Percentiles rank a stretch among this genome's conserved stretches.
Evolutionary conservation across 805 yeast genomes (phyloP).

Genomic region (Cyberlindnera sargentensis): DNA sequence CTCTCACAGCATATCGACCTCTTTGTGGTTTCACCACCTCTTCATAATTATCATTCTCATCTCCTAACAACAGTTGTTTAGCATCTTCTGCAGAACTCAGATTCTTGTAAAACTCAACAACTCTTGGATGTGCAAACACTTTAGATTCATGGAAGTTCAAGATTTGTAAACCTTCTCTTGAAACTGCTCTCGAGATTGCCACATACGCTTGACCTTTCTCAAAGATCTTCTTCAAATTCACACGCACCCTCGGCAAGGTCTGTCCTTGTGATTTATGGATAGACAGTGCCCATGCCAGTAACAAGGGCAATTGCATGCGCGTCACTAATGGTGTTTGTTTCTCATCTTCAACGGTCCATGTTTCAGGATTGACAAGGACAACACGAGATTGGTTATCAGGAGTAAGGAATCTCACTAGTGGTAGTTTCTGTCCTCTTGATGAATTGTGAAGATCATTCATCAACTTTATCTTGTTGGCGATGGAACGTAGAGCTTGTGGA

Average conservation of each 20-base stretch:
- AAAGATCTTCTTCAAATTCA: slow-evolving; percentile 69
- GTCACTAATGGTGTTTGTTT: slow-evolving; percentile 59
- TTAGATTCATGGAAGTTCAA: slow-evolving; percentile 57
- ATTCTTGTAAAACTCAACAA: slow-evolving; percentile 57
- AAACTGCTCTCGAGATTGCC: slow-evolving; percentile 85
- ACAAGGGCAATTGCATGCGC: slow-evolving; percentile 75
- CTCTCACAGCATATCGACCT: not conserved
- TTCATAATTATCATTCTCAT: not conserved
- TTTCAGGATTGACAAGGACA: slow-evolving; percentile 76
- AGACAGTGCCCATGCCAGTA: slow-evolving; percentile 94
- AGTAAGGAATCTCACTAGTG: slow-evolving; percentile 69
- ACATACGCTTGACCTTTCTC: slow-evolving; percentile 96
- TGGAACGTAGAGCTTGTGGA: slow-evolving; percentile 25
- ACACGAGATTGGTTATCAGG: slow-evolving; percentile 68
- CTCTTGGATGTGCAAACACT: slow-evolving; percentile 67
- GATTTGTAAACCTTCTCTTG: slow-evolving; percentile 78
- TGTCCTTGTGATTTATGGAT: slow-evolving; percentile 97
- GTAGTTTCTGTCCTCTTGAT: slow-evolving; percentile 47
- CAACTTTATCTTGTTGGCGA: slow-evolving; percentile 41
- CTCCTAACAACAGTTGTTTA: not conserved
- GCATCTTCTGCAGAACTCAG: slow-evolving; percentile 28
- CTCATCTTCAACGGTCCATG: slow-evolving; percentile 76
- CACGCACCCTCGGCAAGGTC: slow-evolving; percentile 67
- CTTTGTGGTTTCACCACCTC: not conserved
- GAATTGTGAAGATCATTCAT: slow-evolving; percentile 35